Evolutionary conservation across 2,329 filamentous ascomycete species (phyloP).

Genomic region (Aspergillus pseudonomiae): DNA sequence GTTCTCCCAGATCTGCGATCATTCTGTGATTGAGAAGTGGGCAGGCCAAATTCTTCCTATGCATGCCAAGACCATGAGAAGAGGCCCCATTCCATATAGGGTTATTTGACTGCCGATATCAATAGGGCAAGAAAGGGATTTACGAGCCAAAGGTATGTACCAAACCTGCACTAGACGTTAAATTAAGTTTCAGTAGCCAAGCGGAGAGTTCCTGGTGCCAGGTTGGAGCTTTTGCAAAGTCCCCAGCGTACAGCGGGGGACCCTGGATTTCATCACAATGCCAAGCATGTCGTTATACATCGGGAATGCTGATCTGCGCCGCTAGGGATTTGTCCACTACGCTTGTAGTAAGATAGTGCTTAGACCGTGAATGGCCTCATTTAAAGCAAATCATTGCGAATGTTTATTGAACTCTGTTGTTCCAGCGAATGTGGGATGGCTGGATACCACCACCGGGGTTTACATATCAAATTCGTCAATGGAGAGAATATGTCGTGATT

Average conservation of each 20-base stretch:
- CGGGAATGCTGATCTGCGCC: background rate
- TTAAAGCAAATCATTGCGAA: background rate
- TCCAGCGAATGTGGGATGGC: background rate
- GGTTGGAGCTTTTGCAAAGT: background rate
- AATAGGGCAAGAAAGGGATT: background rate
- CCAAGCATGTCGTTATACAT: conserved; percentile 29
- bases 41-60: background rate
- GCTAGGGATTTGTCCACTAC: background rate
- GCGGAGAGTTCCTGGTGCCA: background rate
- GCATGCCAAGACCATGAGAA: background rate
- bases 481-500: background rate
- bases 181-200: background rate
- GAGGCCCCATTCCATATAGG: background rate
- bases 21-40: background rate
- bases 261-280: conserved; percentile 26
- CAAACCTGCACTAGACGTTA: background rate
- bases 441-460: background rate
- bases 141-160: background rate
- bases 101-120: background rate
- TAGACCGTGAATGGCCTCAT: background rate
- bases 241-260: background rate
- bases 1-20: background rate
- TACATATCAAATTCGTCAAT: background rate
- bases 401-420: background rate
- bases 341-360: background rate